Conservation (phyloP, 129 eudicot species). For the Centella asiatica region DNA sequence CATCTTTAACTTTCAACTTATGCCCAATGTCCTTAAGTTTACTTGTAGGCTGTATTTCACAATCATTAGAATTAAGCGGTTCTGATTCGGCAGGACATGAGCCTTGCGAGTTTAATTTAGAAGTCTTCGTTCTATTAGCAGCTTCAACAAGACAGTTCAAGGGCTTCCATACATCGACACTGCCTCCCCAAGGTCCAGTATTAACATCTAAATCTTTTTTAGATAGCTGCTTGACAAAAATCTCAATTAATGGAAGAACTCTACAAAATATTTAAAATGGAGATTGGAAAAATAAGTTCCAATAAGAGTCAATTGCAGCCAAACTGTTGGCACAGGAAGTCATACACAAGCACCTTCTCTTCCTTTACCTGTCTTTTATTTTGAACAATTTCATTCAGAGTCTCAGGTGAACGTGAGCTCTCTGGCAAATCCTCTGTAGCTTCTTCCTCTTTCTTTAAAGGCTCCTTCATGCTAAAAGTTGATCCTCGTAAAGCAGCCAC, state of each 20-base stretch:
- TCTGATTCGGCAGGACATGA: conserved; percentile 35
- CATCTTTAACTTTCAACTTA: conserved; percentile 42
- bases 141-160: conserved; percentile 66
- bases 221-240: conserved; percentile 30
- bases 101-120: conserved; percentile 42
- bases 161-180: conserved; percentile 61
- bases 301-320: not conserved
- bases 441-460: conserved; percentile 53
- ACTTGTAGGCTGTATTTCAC: conserved; percentile 32
- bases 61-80: conserved; percentile 22
- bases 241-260: conserved; percentile 40
- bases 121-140: conserved; percentile 61
- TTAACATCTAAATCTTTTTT: conserved; percentile 35
- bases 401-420: conserved; percentile 65
- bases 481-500: conserved; percentile 45
- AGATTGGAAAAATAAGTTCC: not conserved
- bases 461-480: conserved; percentile 44
- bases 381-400: conserved; percentile 45
- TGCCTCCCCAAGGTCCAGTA: conserved; percentile 41
- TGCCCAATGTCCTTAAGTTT: conserved; percentile 20
- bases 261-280: conserved; percentile 23
- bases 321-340: not conserved
- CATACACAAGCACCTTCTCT: conserved; percentile 4
- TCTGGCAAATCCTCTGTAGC: conserved; percentile 46
- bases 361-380: conserved; percentile 55